Evolutionary conservation across 2,329 filamentous ascomycete genomes (phyloP).

Genomic region (Aureobasidium sp.): DNA sequence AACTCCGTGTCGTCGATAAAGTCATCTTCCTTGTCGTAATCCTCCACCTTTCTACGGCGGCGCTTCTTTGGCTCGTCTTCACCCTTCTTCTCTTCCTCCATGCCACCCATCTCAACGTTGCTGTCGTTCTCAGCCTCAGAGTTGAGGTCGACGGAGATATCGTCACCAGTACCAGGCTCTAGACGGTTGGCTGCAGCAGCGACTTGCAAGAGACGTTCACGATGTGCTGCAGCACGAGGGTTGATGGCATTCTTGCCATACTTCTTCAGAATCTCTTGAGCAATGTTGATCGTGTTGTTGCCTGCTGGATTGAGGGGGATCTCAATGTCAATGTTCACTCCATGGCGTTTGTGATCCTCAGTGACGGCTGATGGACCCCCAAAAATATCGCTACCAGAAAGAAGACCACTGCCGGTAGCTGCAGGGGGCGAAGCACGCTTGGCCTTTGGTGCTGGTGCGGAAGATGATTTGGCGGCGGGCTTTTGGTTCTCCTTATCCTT

Average conservation of each 20-base stretch:
- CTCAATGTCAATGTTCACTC: conserved; percentile 77
- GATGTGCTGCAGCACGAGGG: conserved; percentile 80
- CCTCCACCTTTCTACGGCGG: conserved; percentile 66
- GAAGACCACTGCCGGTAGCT: conserved; percentile 55
- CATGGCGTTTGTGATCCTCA: conserved; percentile 36
- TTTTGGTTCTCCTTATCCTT: conserved; percentile 13
- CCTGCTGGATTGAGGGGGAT: conserved; percentile 73
- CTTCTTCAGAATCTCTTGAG: conserved; percentile 82
- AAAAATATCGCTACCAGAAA: conserved; percentile 56
- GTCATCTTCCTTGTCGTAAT: conserved; percentile 61
- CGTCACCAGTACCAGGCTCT: conserved; percentile 58
- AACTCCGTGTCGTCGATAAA: conserved; percentile 87
- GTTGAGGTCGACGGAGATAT: conserved; percentile 64
- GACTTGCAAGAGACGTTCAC: conserved; percentile 79
- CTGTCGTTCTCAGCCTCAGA: conserved; percentile 60
- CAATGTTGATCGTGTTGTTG: conserved; percentile 93
- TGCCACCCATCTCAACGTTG: conserved; percentile 80
- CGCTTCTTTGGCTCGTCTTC: conserved; percentile 64
- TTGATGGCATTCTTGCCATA: conserved; percentile 94
- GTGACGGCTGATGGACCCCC: conserved; percentile 45
- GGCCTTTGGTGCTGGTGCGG: conserved; percentile 26
- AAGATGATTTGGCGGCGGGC: neutral
- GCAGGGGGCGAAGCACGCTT: conserved; percentile 49
- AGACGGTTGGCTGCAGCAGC: conserved; percentile 81
- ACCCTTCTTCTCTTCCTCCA: conserved; percentile 54